Evolutionary conservation across 345 rosid species (phyloP).

Genomic region (Euphorbia pulcherrima): DNA sequence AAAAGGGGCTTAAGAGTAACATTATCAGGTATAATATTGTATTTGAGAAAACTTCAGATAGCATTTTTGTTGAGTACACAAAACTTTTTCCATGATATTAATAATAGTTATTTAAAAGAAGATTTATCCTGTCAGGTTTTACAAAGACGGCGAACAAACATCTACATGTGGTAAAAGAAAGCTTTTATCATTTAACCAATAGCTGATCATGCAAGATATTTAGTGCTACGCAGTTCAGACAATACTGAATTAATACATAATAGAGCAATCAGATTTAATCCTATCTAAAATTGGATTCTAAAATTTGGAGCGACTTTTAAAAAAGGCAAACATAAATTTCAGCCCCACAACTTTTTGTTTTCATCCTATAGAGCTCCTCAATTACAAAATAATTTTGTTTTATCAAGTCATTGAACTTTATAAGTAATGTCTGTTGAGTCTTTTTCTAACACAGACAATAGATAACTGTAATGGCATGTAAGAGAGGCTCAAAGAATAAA

Average conservation of each 20-base stretch:
- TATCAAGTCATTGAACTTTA: background rate
- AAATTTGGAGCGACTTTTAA: background rate
- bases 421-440: background rate
- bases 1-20: background rate
- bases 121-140: background rate
- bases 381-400: background rate
- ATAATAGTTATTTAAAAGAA: background rate
- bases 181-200: background rate
- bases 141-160: background rate
- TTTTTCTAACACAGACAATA: background rate
- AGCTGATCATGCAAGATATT: background rate
- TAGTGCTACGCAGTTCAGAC: background rate
- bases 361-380: background rate
- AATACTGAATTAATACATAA: background rate
- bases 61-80: background rate
- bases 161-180: background rate
- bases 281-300: background rate
- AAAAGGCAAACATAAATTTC: background rate
- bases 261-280: background rate
- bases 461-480: no score
- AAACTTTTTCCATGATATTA: background rate
- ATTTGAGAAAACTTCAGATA: background rate
- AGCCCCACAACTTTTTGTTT: background rate
- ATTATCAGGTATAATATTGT: background rate
- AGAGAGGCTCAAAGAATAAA: background rate